Conservation (phyloP, 257 asterid species). For the Haberlea rhodopensis region DNA sequence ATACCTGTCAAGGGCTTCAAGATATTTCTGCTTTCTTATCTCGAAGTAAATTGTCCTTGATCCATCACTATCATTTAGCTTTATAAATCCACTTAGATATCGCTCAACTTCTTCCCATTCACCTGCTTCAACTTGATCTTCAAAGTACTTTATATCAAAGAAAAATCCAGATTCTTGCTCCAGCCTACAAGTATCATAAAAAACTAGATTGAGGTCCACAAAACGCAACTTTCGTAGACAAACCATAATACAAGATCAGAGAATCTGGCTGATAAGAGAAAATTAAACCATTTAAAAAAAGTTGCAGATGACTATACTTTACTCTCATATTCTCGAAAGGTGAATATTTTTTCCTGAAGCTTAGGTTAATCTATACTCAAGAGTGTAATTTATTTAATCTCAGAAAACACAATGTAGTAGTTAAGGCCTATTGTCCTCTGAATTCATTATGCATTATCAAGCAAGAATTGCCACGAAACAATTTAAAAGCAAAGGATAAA, state of each 20-base stretch:
- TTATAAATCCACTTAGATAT: slow-evolving; percentile 43
- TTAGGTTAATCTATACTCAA: no score
- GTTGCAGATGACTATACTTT: not conserved
- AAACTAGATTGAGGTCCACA: no score
- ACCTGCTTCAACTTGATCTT: no score
- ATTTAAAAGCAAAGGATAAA: not conserved
- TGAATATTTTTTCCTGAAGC: no score
- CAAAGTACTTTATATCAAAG: no score
- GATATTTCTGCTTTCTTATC: slow-evolving; percentile 52
- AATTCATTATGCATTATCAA: no score
- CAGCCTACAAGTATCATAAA: slow-evolving; percentile 44
- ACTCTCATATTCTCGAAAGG: not conserved
- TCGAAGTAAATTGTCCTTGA: slow-evolving; percentile 55
- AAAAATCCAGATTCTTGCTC: slow-evolving; percentile 53
- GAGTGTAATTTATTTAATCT: not conserved
- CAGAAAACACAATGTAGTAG: not conserved
- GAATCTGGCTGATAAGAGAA: not conserved
- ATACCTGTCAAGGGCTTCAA: slow-evolving; percentile 31
- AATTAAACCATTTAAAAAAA: not conserved
- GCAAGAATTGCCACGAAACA: no score
- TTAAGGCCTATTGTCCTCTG: not conserved
- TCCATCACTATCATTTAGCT: slow-evolving; percentile 52
- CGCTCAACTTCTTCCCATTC: no score
- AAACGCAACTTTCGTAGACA: not conserved
- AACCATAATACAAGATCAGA: no score